These are phyloP conservation scores for Aspergillus melleus DNA, from an alignment of 2,329 filamentous ascomycete genomes.

Conservation along the genomic window DNA sequence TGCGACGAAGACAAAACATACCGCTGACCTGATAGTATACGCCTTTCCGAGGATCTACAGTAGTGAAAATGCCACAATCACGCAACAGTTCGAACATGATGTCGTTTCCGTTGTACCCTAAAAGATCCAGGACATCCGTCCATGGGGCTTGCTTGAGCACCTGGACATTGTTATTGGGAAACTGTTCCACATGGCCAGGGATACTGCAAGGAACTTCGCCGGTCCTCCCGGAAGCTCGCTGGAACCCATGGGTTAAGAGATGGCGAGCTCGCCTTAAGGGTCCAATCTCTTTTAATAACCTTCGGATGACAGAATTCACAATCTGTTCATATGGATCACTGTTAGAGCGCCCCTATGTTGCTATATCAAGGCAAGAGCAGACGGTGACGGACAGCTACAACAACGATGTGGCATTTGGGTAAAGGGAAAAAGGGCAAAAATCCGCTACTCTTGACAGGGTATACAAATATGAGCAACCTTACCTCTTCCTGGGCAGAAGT, in stretches of 20 bases:
- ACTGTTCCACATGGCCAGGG: constrained; percentile 63
- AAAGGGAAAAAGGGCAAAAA: neutral
- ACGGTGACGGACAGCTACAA: too few species aligned
- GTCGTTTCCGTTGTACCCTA: constrained; percentile 73
- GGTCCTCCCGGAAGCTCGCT: constrained; percentile 45
- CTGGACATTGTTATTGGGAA: constrained; percentile 69
- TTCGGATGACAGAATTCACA: constrained; percentile 75
- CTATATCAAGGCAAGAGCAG: neutral
- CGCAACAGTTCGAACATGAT: constrained; percentile 77
- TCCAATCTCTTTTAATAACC: constrained; percentile 65
- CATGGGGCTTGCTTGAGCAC: constrained; percentile 70
- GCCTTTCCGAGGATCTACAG: constrained; percentile 58
- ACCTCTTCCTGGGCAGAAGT: constrained; percentile 66
- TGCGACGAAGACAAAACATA: constrained; percentile 32
- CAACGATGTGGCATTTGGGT: neutral
- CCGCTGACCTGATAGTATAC: constrained; percentile 82
- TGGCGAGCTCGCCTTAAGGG: constrained; percentile 59
- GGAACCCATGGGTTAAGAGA: constrained; percentile 80
- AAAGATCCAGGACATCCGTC: constrained; percentile 69
- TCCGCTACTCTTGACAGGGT: neutral
- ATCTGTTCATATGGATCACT: constrained; percentile 52
- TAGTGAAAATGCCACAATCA: constrained; percentile 73
- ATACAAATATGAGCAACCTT: constrained; percentile 23
- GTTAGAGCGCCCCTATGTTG: neutral
- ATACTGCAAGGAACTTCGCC: constrained; percentile 49